phyloP scores from a whole-genome alignment of 1,284 basidiomycete genomes.

The Melampsora occidentalis region DNA sequence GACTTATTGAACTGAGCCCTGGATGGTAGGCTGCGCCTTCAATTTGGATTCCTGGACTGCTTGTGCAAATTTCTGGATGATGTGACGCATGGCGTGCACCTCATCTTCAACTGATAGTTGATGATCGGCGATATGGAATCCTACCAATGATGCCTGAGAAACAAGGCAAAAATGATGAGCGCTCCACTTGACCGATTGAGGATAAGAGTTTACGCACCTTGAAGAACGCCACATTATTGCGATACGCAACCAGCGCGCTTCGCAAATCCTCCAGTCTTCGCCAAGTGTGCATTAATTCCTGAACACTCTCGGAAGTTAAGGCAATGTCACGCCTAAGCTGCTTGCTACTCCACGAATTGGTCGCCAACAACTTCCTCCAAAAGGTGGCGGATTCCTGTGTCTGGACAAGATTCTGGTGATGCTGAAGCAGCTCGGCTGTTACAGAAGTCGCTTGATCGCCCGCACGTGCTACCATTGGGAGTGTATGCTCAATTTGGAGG shows the following conservation, averaged over 20 bases:
- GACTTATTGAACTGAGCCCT: no score
- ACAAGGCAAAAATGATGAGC: background rate
- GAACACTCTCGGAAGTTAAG: slow-evolving; percentile 46
- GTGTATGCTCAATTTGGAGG: slow-evolving; percentile 46
- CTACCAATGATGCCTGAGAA: slow-evolving; percentile 47
- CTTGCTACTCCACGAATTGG: slow-evolving; percentile 44
- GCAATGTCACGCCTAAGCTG: slow-evolving; percentile 48
- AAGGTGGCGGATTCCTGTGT: background rate
- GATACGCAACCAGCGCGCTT: slow-evolving; percentile 44
- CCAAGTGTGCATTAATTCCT: slow-evolving; percentile 44
- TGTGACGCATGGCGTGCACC: slow-evolving; percentile 44
- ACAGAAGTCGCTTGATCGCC: slow-evolving; percentile 45
- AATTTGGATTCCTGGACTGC: no score
- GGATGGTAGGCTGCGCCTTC: no score
- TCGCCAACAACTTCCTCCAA: slow-evolving; percentile 42
- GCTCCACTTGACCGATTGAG: background rate
- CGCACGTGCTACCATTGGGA: slow-evolving; percentile 46
- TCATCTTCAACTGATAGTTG: slow-evolving; percentile 47
- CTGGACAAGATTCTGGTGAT: slow-evolving; percentile 34
- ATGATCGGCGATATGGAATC: slow-evolving; percentile 48
- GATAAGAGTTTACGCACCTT: background rate
- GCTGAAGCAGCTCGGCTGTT: slow-evolving; percentile 36
- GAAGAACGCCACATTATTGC: slow-evolving; percentile 44
- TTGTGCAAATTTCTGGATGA: no score
- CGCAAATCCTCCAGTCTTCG: slow-evolving; percentile 46